Percentiles rank a stretch among this genome's conserved stretches.
Evolutionary conservation across 2,329 filamentous ascomycete genomes (phyloP).

Genomic region (Mycogone perniciosa): DNA sequence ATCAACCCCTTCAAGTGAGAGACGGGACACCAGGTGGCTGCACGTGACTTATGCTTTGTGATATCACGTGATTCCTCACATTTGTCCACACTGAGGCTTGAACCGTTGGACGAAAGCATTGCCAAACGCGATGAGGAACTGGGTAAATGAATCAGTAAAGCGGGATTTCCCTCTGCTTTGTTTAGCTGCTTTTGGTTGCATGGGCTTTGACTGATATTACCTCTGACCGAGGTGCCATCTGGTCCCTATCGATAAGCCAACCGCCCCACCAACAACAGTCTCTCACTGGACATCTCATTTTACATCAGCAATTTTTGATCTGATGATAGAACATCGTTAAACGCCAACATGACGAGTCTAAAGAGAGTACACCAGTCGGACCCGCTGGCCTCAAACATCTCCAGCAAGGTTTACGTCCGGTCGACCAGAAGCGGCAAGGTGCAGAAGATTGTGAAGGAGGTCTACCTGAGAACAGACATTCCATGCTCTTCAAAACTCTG

Average conservation of each 20-base stretch:
- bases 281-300: slow-evolving; percentile 5
- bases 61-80: too few species aligned
- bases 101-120: too few species aligned
- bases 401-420: slow-evolving; percentile 91
- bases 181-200: neutral
- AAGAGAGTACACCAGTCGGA: slow-evolving; percentile 51
- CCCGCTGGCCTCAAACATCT: slow-evolving; percentile 63
- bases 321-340: neutral
- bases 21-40: too few species aligned
- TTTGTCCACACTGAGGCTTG: too few species aligned
- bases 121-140: too few species aligned
- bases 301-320: slow-evolving; percentile 10
- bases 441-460: slow-evolving; percentile 95
- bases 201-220: neutral
- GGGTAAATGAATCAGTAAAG: too few species aligned
- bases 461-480: slow-evolving; percentile 94
- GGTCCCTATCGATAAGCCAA: slow-evolving; percentile 10
- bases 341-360: slow-evolving; percentile 54
- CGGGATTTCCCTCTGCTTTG: too few species aligned
- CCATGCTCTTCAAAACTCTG: slow-evolving; percentile 93
- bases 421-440: slow-evolving; percentile 95
- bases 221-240: neutral
- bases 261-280: slow-evolving; percentile 5
- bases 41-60: too few species aligned
- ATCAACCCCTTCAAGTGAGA: too few species aligned